Conservation (phyloP, 2,329 filamentous ascomycete genomes). For the Colletotrichum liaoningense region DNA sequence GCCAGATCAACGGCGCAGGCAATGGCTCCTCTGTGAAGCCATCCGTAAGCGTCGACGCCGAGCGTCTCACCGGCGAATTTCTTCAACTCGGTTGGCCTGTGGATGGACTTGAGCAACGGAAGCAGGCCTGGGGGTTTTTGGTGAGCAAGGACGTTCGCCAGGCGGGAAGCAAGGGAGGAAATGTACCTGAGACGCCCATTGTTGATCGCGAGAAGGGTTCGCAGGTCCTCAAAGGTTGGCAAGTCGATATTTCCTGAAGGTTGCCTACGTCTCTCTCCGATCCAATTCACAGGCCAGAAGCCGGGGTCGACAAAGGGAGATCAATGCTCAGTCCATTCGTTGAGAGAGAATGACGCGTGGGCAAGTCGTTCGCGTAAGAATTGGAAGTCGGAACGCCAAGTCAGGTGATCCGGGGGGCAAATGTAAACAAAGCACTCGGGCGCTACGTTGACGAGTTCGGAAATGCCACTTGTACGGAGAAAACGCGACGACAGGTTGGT, state of each 20-base stretch:
- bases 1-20: slow-evolving; percentile 92
- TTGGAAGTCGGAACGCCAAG: slow-evolving; percentile 19
- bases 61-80: slow-evolving; percentile 89
- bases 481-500: background rate
- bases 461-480: background rate
- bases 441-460: background rate
- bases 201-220: slow-evolving; percentile 22
- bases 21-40: slow-evolving; percentile 94
- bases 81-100: slow-evolving; percentile 87
- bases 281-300: slow-evolving; percentile 26
- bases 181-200: slow-evolving; percentile 38
- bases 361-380: background rate
- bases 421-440: slow-evolving; percentile 33
- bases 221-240: slow-evolving; percentile 9
- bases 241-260: background rate
- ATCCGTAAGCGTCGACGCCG: slow-evolving; percentile 97
- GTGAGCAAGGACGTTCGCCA: slow-evolving; percentile 19
- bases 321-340: slow-evolving; percentile 27
- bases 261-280: background rate
- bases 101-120: slow-evolving; percentile 94
- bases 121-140: slow-evolving; percentile 76
- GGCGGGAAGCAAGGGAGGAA: slow-evolving; percentile 19
- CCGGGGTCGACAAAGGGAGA: slow-evolving; percentile 1
- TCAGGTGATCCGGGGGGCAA: slow-evolving; percentile 33
- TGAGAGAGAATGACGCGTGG: slow-evolving; percentile 22